Conservation (phyloP, 2,329 filamentous ascomycete genomes). For the Epichloe bromicola region DNA sequence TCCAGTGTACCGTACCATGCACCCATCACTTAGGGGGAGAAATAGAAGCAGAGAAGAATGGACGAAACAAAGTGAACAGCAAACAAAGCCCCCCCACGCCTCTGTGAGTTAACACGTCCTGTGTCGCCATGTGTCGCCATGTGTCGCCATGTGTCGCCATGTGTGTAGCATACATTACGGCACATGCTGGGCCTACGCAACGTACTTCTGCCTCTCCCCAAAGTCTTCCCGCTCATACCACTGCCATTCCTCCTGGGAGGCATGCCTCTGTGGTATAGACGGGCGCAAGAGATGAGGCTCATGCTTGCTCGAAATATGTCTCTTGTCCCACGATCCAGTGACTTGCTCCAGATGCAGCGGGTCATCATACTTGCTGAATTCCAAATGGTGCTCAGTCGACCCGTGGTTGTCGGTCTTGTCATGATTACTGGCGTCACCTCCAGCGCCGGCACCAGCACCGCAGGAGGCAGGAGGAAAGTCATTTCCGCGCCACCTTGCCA, state of each 20-base stretch:
- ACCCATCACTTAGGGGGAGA: too few relatives aligned
- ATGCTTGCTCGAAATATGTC: background rate
- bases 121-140: background rate
- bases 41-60: too few relatives aligned
- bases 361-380: slow-evolving; percentile 1
- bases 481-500: slow-evolving; percentile 36
- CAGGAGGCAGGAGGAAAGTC: slow-evolving; percentile 3
- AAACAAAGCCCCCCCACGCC: background rate
- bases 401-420: slow-evolving; percentile 8
- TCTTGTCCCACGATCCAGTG: background rate
- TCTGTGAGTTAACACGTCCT: background rate
- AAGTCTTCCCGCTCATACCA: slow-evolving; percentile 23
- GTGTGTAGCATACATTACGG: slow-evolving; percentile 5
- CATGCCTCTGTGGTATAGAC: background rate
- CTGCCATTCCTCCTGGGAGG: slow-evolving; percentile 18
- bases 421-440: background rate
- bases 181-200: slow-evolving; percentile 19
- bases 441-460: background rate
- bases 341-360: background rate
- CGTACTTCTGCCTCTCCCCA: slow-evolving; percentile 13
- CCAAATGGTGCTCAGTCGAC: background rate
- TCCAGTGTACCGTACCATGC: background rate
- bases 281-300: background rate
- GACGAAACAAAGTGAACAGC: background rate
- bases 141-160: background rate